Percentiles rank a stretch among this genome's conserved stretches.
Evolutionary conservation across 2,329 filamentous ascomycete genomes (phyloP).

Genomic region (Colletotrichum lupini): DNA sequence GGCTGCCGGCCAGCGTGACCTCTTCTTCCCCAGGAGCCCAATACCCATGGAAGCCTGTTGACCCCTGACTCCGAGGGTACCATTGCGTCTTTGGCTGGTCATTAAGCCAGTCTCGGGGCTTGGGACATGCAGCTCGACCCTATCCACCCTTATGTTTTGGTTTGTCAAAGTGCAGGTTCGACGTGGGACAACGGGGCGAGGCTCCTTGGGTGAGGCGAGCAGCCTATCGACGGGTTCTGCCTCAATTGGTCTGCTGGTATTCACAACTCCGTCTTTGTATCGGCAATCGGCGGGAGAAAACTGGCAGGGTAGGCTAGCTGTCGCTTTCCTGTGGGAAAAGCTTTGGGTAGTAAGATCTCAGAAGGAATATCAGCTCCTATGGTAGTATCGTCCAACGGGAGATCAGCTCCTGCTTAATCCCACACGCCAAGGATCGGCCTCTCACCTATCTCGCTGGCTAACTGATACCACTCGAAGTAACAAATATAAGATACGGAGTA

Average conservation of each 20-base stretch:
- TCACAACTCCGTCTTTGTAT: background rate
- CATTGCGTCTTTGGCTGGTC: background rate
- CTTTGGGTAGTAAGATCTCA: background rate
- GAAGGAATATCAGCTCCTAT: background rate
- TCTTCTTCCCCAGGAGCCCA: background rate
- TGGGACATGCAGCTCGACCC: background rate
- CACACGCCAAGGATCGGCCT: background rate
- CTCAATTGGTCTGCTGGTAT: background rate
- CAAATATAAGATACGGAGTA: background rate
- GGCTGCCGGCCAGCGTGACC: background rate
- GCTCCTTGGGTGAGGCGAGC: background rate
- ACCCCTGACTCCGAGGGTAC: background rate
- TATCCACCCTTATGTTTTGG: background rate
- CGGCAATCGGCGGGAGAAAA: background rate
- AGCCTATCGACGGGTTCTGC: background rate
- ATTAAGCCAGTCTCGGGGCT: background rate
- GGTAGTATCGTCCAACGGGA: background rate
- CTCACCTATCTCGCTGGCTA: background rate
- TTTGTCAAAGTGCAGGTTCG: background rate
- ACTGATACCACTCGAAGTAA: background rate
- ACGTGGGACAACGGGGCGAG: background rate
- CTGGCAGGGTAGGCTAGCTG: background rate
- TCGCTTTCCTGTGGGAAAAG: background rate
- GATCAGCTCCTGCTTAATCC: background rate
- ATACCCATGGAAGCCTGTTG: too few species aligned